Percentiles rank a stretch among this genome's conserved stretches.
These are phyloP conservation scores for Microbotryum silenes-acaulis DNA, from an alignment of 1,284 basidiomycete species.

Conservation along the genomic window DNA sequence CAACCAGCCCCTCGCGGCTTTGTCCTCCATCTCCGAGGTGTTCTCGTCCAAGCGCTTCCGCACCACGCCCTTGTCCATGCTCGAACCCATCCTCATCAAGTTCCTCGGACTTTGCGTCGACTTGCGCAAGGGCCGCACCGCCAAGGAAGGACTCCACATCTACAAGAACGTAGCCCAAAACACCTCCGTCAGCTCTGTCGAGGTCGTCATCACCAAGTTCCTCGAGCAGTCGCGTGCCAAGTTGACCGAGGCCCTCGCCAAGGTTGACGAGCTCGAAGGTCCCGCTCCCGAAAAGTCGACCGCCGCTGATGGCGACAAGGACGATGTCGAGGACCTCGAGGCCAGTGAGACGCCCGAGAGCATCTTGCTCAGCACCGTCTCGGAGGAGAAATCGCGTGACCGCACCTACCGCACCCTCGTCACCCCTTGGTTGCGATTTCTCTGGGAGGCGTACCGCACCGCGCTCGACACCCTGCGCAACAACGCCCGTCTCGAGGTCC, in stretches of 20 bases:
- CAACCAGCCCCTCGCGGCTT: slow-evolving; percentile 76
- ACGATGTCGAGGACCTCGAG: slow-evolving; percentile 45
- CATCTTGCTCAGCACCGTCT: slow-evolving; percentile 78
- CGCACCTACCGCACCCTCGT: slow-evolving; percentile 91
- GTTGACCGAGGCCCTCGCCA: slow-evolving; percentile 64
- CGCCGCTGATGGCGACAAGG: slow-evolving; percentile 9
- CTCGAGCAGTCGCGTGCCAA: slow-evolving; percentile 80
- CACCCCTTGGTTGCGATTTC: slow-evolving; percentile 94
- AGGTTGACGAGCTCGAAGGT: slow-evolving; percentile 79
- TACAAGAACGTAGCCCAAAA: slow-evolving; percentile 90
- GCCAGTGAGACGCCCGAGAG: slow-evolving; percentile 81
- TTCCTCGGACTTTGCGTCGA: slow-evolving; percentile 90
- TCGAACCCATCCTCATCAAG: slow-evolving; percentile 88
- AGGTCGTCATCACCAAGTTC: slow-evolving; percentile 83
- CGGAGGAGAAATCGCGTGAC: slow-evolving; percentile 87
- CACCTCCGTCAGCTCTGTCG: slow-evolving; percentile 81
- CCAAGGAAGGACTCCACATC: slow-evolving; percentile 75
- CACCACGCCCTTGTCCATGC: slow-evolving; percentile 73
- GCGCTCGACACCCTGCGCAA: slow-evolving; percentile 95
- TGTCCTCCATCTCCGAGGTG: slow-evolving; percentile 83
- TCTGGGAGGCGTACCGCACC: slow-evolving; percentile 97
- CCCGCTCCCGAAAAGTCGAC: slow-evolving; percentile 37
- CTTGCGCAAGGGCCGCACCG: slow-evolving; percentile 84
- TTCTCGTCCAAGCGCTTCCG: slow-evolving; percentile 91
- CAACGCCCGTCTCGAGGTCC: slow-evolving; percentile 84